These are phyloP conservation scores for Pseudotulostoma volvatum DNA, from an alignment of 495 filamentous ascomycete genomes.

Conservation along the genomic window DNA sequence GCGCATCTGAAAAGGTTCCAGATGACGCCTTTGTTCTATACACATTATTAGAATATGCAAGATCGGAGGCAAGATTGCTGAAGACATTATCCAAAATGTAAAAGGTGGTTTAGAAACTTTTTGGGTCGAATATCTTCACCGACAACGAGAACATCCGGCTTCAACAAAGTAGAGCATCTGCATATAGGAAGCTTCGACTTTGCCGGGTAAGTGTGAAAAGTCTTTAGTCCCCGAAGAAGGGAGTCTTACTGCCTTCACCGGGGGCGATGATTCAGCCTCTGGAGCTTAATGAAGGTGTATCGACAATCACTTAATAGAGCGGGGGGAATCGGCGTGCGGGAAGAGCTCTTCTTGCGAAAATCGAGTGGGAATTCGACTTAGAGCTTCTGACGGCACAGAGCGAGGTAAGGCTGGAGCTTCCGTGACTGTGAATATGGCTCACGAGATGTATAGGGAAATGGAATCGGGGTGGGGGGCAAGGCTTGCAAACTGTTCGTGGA, in stretches of 20 bases:
- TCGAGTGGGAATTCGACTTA: background rate
- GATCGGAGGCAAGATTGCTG: too few species aligned
- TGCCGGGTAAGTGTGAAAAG: too few species aligned
- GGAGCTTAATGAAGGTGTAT: too few species aligned
- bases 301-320: background rate
- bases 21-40: too few species aligned
- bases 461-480: background rate
- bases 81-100: too few species aligned
- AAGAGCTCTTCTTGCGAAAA: background rate
- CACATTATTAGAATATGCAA: too few species aligned
- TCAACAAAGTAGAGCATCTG: too few species aligned
- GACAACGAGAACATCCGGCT: too few species aligned
- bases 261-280: background rate
- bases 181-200: too few species aligned
- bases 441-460: constrained; percentile 4
- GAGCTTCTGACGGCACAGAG: background rate
- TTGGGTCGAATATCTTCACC: too few species aligned
- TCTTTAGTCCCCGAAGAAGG: background rate
- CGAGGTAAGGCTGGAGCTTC: background rate
- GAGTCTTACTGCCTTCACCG: background rate
- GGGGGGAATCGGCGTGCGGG: background rate
- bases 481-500: background rate
- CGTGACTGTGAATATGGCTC: background rate
- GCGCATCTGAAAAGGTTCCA: too few species aligned
- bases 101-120: too few species aligned